phyloP scores from a whole-genome alignment of 1,284 basidiomycete species.

The Pyrrhoderma lamaoense region DNA sequence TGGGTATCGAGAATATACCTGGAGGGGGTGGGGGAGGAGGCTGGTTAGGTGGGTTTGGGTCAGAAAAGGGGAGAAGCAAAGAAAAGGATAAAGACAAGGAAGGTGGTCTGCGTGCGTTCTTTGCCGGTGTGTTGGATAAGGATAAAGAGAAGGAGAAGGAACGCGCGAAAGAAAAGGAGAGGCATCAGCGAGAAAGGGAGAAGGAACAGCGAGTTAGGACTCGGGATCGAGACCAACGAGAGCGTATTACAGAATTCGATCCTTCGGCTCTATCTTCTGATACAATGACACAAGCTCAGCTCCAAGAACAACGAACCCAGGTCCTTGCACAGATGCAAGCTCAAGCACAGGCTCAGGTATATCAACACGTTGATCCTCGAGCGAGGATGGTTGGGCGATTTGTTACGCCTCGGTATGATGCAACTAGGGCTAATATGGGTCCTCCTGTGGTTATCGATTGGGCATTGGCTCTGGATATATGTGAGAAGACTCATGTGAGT shows the following conservation, averaged over 20 bases:
- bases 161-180: slow-evolving; percentile 25
- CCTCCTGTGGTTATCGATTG: slow-evolving; percentile 48
- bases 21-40: too few species aligned
- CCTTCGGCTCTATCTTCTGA: too few species aligned
- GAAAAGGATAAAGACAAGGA: slow-evolving; percentile 23
- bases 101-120: slow-evolving; percentile 18
- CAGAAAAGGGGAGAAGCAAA: slow-evolving; percentile 23
- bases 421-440: slow-evolving; percentile 22
- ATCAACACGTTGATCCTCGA: slow-evolving; percentile 40
- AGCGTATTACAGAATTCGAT: neutral
- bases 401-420: slow-evolving; percentile 50
- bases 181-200: slow-evolving; percentile 23
- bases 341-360: slow-evolving; percentile 7
- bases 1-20: too few species aligned
- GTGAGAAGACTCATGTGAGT: slow-evolving; percentile 60
- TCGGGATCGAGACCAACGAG: neutral
- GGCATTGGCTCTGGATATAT: slow-evolving; percentile 69
- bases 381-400: slow-evolving; percentile 61
- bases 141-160: slow-evolving; percentile 17
- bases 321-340: slow-evolving; percentile 31
- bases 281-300: too few species aligned
- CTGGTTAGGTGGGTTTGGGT: too few species aligned
- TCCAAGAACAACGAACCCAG: slow-evolving; percentile 16
- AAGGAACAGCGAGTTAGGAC: neutral
- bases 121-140: slow-evolving; percentile 17